Evolutionary conservation across 2,329 filamentous ascomycete species (phyloP).

Genomic region (Thelonectria discophora): DNA sequence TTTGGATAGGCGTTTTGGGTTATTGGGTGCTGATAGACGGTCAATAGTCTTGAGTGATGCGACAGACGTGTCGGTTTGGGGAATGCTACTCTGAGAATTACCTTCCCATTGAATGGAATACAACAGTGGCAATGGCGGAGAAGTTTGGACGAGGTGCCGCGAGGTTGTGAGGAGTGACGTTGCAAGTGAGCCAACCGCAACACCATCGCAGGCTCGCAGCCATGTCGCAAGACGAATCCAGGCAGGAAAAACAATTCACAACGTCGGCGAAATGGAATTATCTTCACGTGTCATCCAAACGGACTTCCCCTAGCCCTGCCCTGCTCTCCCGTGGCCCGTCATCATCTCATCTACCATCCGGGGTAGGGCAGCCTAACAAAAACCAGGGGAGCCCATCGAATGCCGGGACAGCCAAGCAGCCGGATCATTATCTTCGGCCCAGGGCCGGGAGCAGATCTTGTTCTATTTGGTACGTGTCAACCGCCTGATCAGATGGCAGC

Average conservation of each 20-base stretch:
- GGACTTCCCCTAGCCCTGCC: neutral
- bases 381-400: neutral
- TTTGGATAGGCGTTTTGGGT: neutral
- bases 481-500: constrained; percentile 5
- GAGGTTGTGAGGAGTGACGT: too few species aligned
- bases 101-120: too few species aligned
- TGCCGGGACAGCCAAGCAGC: neutral
- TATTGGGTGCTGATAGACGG: neutral
- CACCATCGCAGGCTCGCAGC: too few species aligned
- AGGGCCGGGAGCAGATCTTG: constrained; percentile 5
- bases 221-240: too few species aligned
- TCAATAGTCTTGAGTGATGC: too few species aligned
- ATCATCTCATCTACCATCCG: neutral
- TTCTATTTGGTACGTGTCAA: constrained; percentile 11
- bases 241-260: neutral
- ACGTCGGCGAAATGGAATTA: neutral
- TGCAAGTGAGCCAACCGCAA: too few species aligned
- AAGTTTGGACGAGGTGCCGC: too few species aligned
- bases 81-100: too few species aligned
- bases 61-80: too few species aligned
- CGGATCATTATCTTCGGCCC: constrained; percentile 16
- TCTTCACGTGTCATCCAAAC: too few species aligned
- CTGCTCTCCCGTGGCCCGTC: neutral
- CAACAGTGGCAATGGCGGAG: too few species aligned
- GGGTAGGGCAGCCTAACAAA: neutral